Percentiles rank a stretch among this genome's conserved stretches.
Conservation (phyloP, 1,139 yeast genomes). For the Pichia sp. region DNA sequence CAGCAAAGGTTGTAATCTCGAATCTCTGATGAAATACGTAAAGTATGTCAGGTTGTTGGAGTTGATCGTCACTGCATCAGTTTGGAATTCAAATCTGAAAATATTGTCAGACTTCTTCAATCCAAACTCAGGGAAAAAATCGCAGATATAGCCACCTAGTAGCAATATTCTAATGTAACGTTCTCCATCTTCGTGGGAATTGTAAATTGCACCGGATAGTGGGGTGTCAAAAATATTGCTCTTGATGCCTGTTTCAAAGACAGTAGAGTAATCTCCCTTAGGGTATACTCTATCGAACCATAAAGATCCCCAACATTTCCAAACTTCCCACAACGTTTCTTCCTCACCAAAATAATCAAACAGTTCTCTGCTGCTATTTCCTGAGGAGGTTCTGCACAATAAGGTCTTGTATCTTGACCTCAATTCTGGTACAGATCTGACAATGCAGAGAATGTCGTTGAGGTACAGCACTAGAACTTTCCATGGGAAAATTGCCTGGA, state of each 20-base stretch:
- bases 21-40: conserved; percentile 26
- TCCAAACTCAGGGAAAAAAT: conserved; percentile 49
- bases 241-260: conserved; percentile 54
- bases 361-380: conserved; percentile 8
- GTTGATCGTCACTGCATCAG: conserved; percentile 11
- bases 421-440: conserved; percentile 27
- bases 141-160: conserved; percentile 40
- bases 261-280: conserved; percentile 50
- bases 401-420: conserved; percentile 19
- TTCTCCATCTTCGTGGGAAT: conserved; percentile 38
- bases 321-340: conserved; percentile 67
- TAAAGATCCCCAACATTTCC: conserved; percentile 82
- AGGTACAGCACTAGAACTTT: conserved; percentile 56
- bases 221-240: conserved; percentile 64
- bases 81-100: conserved; percentile 40
- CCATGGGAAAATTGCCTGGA: conserved; percentile 62
- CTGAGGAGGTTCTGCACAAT: conserved; percentile 8
- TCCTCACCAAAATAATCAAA: conserved; percentile 46
- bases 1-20: conserved; percentile 23
- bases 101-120: conserved; percentile 42
- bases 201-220: conserved; percentile 55
- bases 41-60: conserved; percentile 21
- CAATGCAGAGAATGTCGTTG: conserved; percentile 45
- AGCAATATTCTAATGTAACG: conserved; percentile 49
- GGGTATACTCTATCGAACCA: conserved; percentile 62